Percentiles rank a stretch among this genome's conserved stretches.
Conservation (phyloP, 768 basidiomycete species). For the Mycena galopus region DNA sequence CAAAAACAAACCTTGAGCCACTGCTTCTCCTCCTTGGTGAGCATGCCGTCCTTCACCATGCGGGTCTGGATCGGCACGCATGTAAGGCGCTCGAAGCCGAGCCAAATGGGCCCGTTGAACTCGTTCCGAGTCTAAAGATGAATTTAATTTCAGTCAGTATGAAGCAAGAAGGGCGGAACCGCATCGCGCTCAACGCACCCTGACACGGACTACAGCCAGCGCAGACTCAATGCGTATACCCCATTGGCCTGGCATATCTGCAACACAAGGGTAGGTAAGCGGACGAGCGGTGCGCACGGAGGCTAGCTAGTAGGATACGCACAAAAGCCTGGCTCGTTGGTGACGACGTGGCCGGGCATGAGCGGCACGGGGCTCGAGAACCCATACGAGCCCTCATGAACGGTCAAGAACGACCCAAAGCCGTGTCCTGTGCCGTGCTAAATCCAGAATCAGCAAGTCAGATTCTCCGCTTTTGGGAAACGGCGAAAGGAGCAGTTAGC, state of each 20-base stretch:
- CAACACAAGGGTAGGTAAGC: constrained; percentile 31
- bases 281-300: constrained; percentile 26
- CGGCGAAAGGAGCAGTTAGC: constrained; percentile 41
- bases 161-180: background rate
- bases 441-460: constrained; percentile 26
- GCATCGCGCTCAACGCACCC: constrained; percentile 50
- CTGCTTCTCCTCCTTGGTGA: constrained; percentile 85
- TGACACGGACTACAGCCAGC: constrained; percentile 76
- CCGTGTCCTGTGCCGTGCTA: constrained; percentile 95
- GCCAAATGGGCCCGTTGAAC: constrained; percentile 83
- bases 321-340: constrained; percentile 97
- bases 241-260: constrained; percentile 83
- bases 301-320: constrained; percentile 47
- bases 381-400: constrained; percentile 87
- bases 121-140: constrained; percentile 71
- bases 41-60: constrained; percentile 88
- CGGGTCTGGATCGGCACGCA: constrained; percentile 94
- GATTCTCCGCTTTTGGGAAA: constrained; percentile 14
- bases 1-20: constrained; percentile 80
- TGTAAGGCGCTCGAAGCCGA: constrained; percentile 92
- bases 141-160: constrained; percentile 19
- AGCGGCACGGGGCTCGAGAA: constrained; percentile 80
- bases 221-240: constrained; percentile 96
- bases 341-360: constrained; percentile 89
- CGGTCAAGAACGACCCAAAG: constrained; percentile 87